These are phyloP conservation scores for Ogataea glucozyma DNA, from an alignment of 805 yeast species.

Conservation along the genomic window DNA sequence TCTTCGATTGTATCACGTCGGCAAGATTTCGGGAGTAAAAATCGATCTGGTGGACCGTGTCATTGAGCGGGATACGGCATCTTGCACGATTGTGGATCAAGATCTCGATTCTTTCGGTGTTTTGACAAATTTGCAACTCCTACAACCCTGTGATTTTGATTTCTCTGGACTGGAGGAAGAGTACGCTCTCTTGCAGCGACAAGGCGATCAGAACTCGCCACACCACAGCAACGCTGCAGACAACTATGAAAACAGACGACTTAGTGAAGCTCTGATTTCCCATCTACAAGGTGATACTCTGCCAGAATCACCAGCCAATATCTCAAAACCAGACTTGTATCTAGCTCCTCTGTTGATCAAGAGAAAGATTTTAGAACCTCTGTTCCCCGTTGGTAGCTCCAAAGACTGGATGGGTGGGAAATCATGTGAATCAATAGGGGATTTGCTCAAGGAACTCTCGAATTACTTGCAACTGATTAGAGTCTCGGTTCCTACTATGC, in stretches of 20 bases:
- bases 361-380: conserved; percentile 16
- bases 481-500: conserved; percentile 19
- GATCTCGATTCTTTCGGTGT: conserved; percentile 13
- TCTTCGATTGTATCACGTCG: conserved; percentile 28
- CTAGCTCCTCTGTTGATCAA: conserved; percentile 14
- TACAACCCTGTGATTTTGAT: conserved; percentile 9
- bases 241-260: background rate
- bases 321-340: conserved; percentile 12
- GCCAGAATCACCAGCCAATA: conserved; percentile 12
- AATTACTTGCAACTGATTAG: conserved; percentile 15
- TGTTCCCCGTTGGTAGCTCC: conserved; percentile 10
- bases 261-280: conserved; percentile 7
- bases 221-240: conserved; percentile 1
- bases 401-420: conserved; percentile 4
- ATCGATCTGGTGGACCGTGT: conserved; percentile 28
- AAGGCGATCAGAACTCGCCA: conserved; percentile 1
- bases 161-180: conserved; percentile 13
- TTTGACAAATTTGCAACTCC: conserved; percentile 15
- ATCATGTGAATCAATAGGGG: conserved; percentile 19
- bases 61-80: conserved; percentile 16
- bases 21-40: conserved; percentile 25
- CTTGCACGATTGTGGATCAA: conserved; percentile 9
- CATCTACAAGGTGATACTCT: conserved; percentile 10
- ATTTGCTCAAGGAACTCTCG: conserved; percentile 14
- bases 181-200: conserved; percentile 3